These are phyloP conservation scores for Diutina siamensis DNA, from an alignment of 1,139 yeast species.

Conservation along the genomic window DNA sequence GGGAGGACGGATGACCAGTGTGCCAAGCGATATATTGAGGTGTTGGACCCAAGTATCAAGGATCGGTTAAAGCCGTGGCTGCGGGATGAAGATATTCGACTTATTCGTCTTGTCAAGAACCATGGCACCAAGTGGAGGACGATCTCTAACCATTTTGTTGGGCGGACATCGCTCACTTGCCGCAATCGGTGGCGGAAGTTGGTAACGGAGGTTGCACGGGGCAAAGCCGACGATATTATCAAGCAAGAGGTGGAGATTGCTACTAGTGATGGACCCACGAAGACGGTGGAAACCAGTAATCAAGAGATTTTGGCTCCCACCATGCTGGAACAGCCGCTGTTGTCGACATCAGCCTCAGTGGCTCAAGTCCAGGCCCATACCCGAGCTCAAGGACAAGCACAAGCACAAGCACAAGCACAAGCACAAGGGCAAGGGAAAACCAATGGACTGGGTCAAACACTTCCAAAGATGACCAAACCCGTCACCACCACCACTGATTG, in stretches of 20 bases:
- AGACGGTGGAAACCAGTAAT: neutral
- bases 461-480: neutral
- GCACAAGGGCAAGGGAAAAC: no score
- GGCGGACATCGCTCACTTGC: conserved; percentile 83
- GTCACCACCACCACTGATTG: conserved; percentile 15
- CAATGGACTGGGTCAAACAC: no score
- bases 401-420: no score
- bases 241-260: conserved; percentile 22
- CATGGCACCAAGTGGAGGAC: conserved; percentile 92
- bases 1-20: conserved; percentile 95
- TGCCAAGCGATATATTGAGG: conserved; percentile 84
- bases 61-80: conserved; percentile 78
- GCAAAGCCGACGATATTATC: conserved; percentile 33
- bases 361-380: neutral
- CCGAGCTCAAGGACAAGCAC: no score
- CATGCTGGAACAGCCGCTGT: neutral
- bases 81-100: conserved; percentile 57
- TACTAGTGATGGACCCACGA: neutral
- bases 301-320: neutral
- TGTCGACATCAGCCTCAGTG: no score
- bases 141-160: conserved; percentile 57
- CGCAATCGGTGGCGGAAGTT: conserved; percentile 88
- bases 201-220: conserved; percentile 62
- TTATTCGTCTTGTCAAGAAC: conserved; percentile 52
- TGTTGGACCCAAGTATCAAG: conserved; percentile 69